Evolutionary conservation across 2,329 filamentous ascomycete species (phyloP).

Genomic region (Westerdykella ornata): DNA sequence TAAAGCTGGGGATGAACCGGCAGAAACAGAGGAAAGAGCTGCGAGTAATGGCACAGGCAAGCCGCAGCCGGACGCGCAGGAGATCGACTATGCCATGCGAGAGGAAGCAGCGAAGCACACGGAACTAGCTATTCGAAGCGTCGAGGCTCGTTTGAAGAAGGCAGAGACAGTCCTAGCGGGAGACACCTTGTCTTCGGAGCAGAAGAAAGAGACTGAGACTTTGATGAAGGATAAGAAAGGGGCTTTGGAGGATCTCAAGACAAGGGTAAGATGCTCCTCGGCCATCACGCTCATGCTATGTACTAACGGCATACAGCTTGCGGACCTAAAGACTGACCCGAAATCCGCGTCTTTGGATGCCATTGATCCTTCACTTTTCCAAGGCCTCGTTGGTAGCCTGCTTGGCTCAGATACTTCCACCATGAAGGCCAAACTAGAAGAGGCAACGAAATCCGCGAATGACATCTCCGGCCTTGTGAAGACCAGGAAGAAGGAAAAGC

Average conservation of each 20-base stretch:
- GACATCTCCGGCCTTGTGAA: conserved; percentile 69
- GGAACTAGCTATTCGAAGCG: conserved; percentile 66
- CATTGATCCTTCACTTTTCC: conserved; percentile 42
- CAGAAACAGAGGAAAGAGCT: conserved; percentile 32
- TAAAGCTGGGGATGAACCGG: conserved; percentile 49
- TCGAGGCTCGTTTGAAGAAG: conserved; percentile 61
- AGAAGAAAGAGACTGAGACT: conserved; percentile 55
- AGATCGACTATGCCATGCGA: conserved; percentile 62
- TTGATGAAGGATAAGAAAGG: conserved; percentile 68
- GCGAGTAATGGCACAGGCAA: conserved; percentile 40
- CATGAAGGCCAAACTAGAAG: conserved; percentile 58
- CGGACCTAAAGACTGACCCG: conserved; percentile 61
- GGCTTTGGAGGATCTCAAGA: conserved; percentile 64
- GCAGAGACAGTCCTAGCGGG: conserved; percentile 59
- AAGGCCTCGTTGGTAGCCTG: conserved; percentile 58
- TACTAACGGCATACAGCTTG: conserved; percentile 45
- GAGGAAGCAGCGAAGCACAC: conserved; percentile 66
- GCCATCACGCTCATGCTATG: background rate
- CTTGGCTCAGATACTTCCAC: conserved; percentile 57
- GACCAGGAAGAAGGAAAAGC: conserved; percentile 54
- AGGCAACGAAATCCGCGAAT: conserved; percentile 66
- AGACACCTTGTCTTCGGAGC: conserved; percentile 46
- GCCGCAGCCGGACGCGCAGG: conserved; percentile 30
- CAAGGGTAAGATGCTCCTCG: conserved; percentile 47
- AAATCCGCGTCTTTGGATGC: conserved; percentile 37